phyloP scores from a whole-genome alignment of 805 yeast genomes.

The Starmerella sirachaensis region DNA sequence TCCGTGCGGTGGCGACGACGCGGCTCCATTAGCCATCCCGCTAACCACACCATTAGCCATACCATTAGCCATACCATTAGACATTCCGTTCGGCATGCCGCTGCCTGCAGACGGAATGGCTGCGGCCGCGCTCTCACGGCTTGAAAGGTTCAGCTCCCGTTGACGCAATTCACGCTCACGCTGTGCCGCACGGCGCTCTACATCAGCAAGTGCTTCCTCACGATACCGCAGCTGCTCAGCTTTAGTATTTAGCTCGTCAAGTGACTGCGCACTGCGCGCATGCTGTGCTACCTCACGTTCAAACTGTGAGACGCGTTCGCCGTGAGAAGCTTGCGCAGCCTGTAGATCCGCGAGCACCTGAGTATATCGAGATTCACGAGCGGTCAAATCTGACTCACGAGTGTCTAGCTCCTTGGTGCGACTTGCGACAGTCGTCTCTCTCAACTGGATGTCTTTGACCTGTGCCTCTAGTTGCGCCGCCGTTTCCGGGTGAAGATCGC shows the following conservation, averaged over 20 bases:
- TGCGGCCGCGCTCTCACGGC: constrained; percentile 17
- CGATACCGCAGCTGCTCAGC: constrained; percentile 9
- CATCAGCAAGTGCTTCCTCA: constrained; percentile 10
- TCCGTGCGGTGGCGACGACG: too few relatives aligned
- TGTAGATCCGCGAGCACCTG: constrained; percentile 8
- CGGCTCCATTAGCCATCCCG: too few relatives aligned
- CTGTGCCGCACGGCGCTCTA: constrained; percentile 9
- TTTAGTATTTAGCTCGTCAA: constrained; percentile 8
- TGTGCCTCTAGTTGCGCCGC: constrained; percentile 10
- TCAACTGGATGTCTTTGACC: constrained; percentile 6
- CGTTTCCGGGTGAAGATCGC: constrained; percentile 3
- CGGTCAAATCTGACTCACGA: constrained; percentile 7
- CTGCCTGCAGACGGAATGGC: background rate
- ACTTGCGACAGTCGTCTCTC: constrained; percentile 5
- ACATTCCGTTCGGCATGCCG: constrained; percentile 1
- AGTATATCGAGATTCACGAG: constrained; percentile 12
- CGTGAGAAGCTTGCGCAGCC: constrained; percentile 12
- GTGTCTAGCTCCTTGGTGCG: constrained; percentile 1
- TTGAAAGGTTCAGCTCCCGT: constrained; percentile 19
- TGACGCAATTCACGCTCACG: constrained; percentile 15
- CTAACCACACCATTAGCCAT: background rate
- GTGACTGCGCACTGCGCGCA: constrained; percentile 16
- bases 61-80: background rate
- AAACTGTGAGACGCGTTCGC: constrained; percentile 5
- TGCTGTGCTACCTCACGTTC: constrained; percentile 15